Conservation (phyloP, 192 early-diverging fungal species). For the Umbelopsis vinacea region DNA sequence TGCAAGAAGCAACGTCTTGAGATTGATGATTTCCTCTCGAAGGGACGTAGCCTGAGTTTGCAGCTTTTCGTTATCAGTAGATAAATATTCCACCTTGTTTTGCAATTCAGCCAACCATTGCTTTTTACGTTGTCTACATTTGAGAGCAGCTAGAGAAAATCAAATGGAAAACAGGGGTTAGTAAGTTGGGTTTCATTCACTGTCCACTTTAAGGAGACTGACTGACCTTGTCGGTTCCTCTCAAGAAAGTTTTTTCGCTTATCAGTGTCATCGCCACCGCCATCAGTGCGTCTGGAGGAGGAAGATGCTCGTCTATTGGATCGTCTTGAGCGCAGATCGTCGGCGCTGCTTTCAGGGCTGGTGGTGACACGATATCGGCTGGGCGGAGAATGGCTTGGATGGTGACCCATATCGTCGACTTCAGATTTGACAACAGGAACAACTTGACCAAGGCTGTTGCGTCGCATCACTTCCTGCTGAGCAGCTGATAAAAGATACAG, state of each 20-base stretch:
- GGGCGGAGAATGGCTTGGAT: not conserved
- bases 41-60: slow-evolving; percentile 61
- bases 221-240: slow-evolving; percentile 79
- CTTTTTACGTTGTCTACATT: slow-evolving; percentile 94
- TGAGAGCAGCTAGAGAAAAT: slow-evolving; percentile 71
- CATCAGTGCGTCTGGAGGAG: slow-evolving; percentile 20
- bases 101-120: slow-evolving; percentile 87
- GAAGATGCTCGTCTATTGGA: not conserved
- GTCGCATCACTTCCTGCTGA: slow-evolving; percentile 33
- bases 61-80: slow-evolving; percentile 69
- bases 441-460: not conserved
- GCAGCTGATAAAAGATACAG: slow-evolving; percentile 33
- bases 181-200: not conserved
- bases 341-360: not conserved
- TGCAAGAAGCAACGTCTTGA: slow-evolving; percentile 76
- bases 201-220: not conserved
- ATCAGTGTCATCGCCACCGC: slow-evolving; percentile 55
- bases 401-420: slow-evolving; percentile 1
- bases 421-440: slow-evolving; percentile 14
- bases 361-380: not conserved
- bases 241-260: slow-evolving; percentile 85
- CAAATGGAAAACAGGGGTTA: too few relatives aligned
- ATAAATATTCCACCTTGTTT: slow-evolving; percentile 61
- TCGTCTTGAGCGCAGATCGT: slow-evolving; percentile 27
- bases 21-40: slow-evolving; percentile 74